Conservation (phyloP, 768 basidiomycete species). For the Clavulina sp. region DNA sequence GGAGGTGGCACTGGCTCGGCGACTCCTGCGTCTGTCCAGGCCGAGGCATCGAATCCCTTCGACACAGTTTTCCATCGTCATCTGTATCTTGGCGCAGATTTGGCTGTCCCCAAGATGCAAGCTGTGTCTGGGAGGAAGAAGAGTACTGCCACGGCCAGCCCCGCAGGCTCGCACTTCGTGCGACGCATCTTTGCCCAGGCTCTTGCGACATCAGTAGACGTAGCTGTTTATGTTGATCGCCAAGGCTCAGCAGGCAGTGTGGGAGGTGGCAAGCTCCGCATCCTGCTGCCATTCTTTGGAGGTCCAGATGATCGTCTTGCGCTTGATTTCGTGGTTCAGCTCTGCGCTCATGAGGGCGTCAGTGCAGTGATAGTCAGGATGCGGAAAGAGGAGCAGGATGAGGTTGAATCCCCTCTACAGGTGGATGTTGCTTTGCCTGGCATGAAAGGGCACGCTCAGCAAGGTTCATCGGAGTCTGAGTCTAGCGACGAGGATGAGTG, state of each 20-base stretch:
- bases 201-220: slow-evolving; percentile 50
- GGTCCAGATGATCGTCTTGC: slow-evolving; percentile 86
- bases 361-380: slow-evolving; percentile 61
- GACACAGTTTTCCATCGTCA: no score
- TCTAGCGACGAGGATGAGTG: no score
- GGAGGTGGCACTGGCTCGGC: no score
- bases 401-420: no score
- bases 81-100: no score
- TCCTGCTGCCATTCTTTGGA: slow-evolving; percentile 84
- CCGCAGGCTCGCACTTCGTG: slow-evolving; percentile 74
- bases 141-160: slow-evolving; percentile 33
- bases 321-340: slow-evolving; percentile 61
- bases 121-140: no score
- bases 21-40: no score
- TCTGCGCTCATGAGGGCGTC: slow-evolving; percentile 37
- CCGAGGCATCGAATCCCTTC: no score
- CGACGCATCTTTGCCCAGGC: slow-evolving; percentile 61
- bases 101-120: no score
- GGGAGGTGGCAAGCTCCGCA: slow-evolving; percentile 30
- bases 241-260: slow-evolving; percentile 12
- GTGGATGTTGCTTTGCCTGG: no score
- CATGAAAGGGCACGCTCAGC: no score
- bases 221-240: slow-evolving; percentile 67
- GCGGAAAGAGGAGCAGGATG: slow-evolving; percentile 24
- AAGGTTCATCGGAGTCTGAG: no score